phyloP scores from a whole-genome alignment of 371 early-diverging fungal genomes.

The Furculomyces boomerangus region DNA sequence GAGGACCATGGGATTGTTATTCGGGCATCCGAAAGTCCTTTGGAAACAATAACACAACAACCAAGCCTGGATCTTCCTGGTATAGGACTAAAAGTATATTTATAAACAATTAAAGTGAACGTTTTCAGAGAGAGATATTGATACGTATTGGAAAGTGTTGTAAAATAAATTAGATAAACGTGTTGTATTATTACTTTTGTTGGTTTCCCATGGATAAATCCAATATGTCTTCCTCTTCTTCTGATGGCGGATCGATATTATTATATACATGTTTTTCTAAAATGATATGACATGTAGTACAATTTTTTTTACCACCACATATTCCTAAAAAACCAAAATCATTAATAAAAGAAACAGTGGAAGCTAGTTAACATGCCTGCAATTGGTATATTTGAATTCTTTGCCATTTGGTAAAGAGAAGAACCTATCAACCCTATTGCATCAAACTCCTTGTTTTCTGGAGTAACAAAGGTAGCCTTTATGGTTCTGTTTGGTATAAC shows the following conservation, averaged over 20 bases:
- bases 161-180: neutral
- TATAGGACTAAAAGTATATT: neutral
- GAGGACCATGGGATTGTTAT: neutral
- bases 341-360: neutral
- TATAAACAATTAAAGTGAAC: neutral
- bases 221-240: conserved; percentile 1
- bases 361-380: too few relatives aligned
- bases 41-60: neutral
- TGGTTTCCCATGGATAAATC: neutral
- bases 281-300: neutral
- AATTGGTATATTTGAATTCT: too few relatives aligned
- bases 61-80: neutral
- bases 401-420: too few relatives aligned
- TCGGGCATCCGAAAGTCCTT: neutral
- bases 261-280: neutral
- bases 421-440: too few relatives aligned
- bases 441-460: too few relatives aligned
- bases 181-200: neutral
- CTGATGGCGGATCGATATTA: neutral
- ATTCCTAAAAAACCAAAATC: neutral
- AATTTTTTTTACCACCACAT: neutral
- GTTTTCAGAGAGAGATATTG: neutral
- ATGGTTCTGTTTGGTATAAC: too few relatives aligned
- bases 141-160: neutral
- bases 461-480: too few relatives aligned